phyloP scores from a whole-genome alignment of 495 filamentous ascomycete species.

The Penicillium riverlandense region DNA sequence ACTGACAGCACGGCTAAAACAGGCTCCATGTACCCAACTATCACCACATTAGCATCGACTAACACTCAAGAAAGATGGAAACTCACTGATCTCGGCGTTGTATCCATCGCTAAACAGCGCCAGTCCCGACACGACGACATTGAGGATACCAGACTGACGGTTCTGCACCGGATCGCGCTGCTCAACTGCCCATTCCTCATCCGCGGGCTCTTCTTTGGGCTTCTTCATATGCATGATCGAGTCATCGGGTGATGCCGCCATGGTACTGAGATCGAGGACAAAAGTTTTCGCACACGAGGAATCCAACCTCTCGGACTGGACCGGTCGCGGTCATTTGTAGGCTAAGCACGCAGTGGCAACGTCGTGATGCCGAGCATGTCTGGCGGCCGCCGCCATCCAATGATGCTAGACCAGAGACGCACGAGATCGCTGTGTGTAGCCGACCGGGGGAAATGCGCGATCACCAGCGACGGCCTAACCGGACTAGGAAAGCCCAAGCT shows the following conservation, averaged over 20 bases:
- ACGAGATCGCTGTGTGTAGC: no score
- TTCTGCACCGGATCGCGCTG: conserved; percentile 2
- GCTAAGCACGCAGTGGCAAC: no score
- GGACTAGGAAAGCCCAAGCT: background rate
- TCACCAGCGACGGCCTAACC: background rate
- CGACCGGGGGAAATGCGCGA: conserved; percentile 1
- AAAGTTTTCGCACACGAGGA: no score
- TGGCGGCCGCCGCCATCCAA: no score
- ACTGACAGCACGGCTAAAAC: conserved; percentile 29
- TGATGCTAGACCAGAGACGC: no score
- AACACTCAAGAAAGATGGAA: background rate
- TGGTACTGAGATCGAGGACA: background rate
- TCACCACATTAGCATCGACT: background rate
- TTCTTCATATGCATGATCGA: conserved; percentile 9
- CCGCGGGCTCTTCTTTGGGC: conserved; percentile 1
- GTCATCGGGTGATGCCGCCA: conserved; percentile 9
- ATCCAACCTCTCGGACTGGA: no score
- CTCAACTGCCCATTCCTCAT: conserved; percentile 7
- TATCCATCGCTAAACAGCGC: conserved; percentile 39
- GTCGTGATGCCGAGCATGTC: no score
- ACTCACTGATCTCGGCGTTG: conserved; percentile 31
- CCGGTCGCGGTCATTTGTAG: no score
- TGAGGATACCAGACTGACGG: conserved; percentile 15
- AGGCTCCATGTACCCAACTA: conserved; percentile 36
- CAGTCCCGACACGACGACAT: conserved; percentile 27